Conservation (phyloP, 2,329 filamentous ascomycete species). For the Nigrospora sphaerica region DNA sequence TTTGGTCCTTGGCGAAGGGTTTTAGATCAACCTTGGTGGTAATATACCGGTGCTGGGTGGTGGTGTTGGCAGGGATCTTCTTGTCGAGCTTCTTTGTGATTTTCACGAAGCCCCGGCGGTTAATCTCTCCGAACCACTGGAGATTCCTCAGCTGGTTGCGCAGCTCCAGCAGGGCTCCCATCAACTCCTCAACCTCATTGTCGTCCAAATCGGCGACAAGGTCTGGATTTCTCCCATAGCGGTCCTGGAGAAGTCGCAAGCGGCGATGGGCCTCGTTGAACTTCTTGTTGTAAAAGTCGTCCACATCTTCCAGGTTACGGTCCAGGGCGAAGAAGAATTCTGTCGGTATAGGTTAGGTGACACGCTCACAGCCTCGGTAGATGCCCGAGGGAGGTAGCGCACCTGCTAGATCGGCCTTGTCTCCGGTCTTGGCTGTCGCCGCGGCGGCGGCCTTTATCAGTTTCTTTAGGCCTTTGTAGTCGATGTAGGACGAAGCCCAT, state of each 20-base stretch:
- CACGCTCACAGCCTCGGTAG: constrained; percentile 20
- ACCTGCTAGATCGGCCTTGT: constrained; percentile 86
- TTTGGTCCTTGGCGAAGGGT: constrained; percentile 72
- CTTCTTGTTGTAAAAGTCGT: constrained; percentile 95
- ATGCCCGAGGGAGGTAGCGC: constrained; percentile 36
- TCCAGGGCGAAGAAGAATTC: constrained; percentile 97
- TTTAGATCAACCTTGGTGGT: constrained; percentile 84
- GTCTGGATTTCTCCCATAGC: constrained; percentile 71
- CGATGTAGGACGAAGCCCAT: constrained; percentile 78
- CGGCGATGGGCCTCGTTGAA: constrained; percentile 78
- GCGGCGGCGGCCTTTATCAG: constrained; percentile 74
- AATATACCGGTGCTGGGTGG: constrained; percentile 79
- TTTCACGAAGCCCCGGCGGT: constrained; percentile 89
- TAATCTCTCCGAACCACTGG: constrained; percentile 97
- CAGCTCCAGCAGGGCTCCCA: constrained; percentile 83
- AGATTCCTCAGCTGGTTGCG: constrained; percentile 82
- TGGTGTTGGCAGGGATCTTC: constrained; percentile 64
- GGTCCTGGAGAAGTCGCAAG: constrained; percentile 77
- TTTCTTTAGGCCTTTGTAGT: constrained; percentile 91
- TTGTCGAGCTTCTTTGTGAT: constrained; percentile 99
- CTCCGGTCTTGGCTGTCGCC: constrained; percentile 56
- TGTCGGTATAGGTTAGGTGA: constrained; percentile 39
- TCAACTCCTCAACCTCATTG: constrained; percentile 86
- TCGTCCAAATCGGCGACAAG: constrained; percentile 67
- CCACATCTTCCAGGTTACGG: constrained; percentile 94